Percentiles rank a stretch among this genome's conserved stretches.
Evolutionary conservation across 1,284 basidiomycete species (phyloP).

Genomic region (Caloboletus inedulis): DNA sequence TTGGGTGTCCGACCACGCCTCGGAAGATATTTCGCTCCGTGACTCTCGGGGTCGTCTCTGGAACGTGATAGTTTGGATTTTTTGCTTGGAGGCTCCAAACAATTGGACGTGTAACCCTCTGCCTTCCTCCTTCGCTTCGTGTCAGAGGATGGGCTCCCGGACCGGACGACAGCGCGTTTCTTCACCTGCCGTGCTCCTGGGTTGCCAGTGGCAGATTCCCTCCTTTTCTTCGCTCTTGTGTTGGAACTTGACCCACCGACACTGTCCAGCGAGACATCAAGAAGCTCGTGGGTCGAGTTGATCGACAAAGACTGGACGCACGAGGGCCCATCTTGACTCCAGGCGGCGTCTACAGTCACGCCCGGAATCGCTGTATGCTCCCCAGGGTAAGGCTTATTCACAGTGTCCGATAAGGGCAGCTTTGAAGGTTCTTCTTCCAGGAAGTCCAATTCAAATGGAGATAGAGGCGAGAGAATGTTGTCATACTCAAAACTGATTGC

Average conservation of each 20-base stretch:
- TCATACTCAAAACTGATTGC: conserved; percentile 4
- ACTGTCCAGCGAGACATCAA: not conserved
- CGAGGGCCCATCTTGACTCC: not conserved
- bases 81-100: conserved; percentile 20
- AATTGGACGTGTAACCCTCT: not conserved
- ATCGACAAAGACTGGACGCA: conserved; percentile 1
- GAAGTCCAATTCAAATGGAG: conserved; percentile 25
- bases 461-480: conserved; percentile 17
- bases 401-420: conserved; percentile 24
- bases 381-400: conserved; percentile 19
- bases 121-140: conserved; percentile 4
- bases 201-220: not conserved
- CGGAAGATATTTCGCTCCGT: not conserved
- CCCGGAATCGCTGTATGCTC: not conserved
- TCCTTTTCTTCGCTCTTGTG: conserved; percentile 13
- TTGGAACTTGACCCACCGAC: not conserved
- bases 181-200: conserved; percentile 1
- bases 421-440: conserved; percentile 19
- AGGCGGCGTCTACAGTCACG: not conserved
- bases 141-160: not conserved
- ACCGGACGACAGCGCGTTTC: conserved; percentile 4
- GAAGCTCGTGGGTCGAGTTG: not conserved
- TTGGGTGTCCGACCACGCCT: not conserved
- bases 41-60: not conserved
- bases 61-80: conserved; percentile 14